Evolutionary conservation across 2,329 filamentous ascomycete species (phyloP).

Genomic region (Neofusicoccum sp.): DNA sequence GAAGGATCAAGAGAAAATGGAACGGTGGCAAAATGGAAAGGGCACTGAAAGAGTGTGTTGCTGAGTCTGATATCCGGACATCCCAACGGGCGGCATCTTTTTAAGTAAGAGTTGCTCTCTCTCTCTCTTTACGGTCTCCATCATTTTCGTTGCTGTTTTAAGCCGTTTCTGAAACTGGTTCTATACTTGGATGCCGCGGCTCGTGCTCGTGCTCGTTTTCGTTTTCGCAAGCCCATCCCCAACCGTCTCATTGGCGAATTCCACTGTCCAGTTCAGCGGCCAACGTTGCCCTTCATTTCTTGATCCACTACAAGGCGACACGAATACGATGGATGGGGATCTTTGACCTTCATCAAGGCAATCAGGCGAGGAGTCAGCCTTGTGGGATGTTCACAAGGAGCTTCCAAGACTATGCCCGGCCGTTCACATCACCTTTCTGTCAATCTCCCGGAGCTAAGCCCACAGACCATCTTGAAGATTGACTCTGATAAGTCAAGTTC

Average conservation of each 20-base stretch:
- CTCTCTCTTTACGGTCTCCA: background rate
- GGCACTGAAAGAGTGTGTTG: background rate
- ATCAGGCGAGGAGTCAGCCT: no score
- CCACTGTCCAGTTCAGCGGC: no score
- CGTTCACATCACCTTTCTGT: no score
- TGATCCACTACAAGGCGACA: background rate
- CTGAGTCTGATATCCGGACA: background rate
- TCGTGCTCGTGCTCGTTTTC: constrained; percentile 15
- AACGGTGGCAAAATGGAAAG: background rate
- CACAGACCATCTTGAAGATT: no score
- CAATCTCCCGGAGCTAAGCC: no score
- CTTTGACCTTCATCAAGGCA: no score
- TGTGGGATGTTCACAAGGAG: no score
- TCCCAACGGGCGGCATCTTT: background rate
- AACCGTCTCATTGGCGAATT: background rate
- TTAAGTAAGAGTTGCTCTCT: background rate
- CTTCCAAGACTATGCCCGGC: no score
- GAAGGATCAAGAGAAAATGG: background rate
- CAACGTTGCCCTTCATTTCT: no score
- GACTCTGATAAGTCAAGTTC: no score
- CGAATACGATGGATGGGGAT: no score
- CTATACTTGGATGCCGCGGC: background rate
- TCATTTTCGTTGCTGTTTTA: background rate
- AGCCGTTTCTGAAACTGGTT: background rate
- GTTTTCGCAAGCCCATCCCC: background rate